Percentiles rank a stretch among this genome's conserved stretches.
Conservation (phyloP, 768 basidiomycete species). For the Collybia nuda region DNA sequence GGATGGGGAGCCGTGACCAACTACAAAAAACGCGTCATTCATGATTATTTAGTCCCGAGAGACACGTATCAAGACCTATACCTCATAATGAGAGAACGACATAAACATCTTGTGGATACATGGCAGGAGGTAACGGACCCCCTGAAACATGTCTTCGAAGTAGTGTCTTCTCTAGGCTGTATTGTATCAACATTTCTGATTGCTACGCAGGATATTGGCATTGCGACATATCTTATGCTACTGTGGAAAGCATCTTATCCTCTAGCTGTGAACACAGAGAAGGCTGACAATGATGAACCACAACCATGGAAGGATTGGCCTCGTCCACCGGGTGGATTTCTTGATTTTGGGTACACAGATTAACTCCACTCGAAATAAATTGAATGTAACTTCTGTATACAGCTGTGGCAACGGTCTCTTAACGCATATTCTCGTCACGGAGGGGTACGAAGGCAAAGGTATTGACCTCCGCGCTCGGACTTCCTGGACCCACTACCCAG, state of each 20-base stretch:
- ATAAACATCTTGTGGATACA: slow-evolving; percentile 70
- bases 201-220: slow-evolving; percentile 78
- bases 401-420: slow-evolving; percentile 94
- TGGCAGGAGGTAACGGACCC: slow-evolving; percentile 89
- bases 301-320: slow-evolving; percentile 73
- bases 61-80: slow-evolving; percentile 91
- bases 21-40: slow-evolving; percentile 84
- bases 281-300: slow-evolving; percentile 10
- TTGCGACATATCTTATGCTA: slow-evolving; percentile 90
- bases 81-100: slow-evolving; percentile 79
- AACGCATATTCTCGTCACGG: slow-evolving; percentile 79
- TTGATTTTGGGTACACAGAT: slow-evolving; percentile 76
- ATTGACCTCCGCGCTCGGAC: slow-evolving; percentile 83
- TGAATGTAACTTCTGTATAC: background rate
- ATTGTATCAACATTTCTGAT: background rate
- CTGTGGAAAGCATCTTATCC: slow-evolving; percentile 80
- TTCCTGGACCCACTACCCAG: slow-evolving; percentile 83
- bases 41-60: slow-evolving; percentile 76
- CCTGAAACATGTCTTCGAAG: slow-evolving; percentile 89
- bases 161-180: slow-evolving; percentile 21
- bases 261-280: slow-evolving; percentile 1
- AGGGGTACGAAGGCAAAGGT: slow-evolving; percentile 84
- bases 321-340: slow-evolving; percentile 79
- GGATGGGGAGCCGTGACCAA: slow-evolving; percentile 81
- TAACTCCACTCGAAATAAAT: background rate